A percentile compares a stretch with the other conserved stretches of the same genome.
phyloP scores from a whole-genome alignment of 345 rosid genomes.

The Citrus cavaleriei region DNA sequence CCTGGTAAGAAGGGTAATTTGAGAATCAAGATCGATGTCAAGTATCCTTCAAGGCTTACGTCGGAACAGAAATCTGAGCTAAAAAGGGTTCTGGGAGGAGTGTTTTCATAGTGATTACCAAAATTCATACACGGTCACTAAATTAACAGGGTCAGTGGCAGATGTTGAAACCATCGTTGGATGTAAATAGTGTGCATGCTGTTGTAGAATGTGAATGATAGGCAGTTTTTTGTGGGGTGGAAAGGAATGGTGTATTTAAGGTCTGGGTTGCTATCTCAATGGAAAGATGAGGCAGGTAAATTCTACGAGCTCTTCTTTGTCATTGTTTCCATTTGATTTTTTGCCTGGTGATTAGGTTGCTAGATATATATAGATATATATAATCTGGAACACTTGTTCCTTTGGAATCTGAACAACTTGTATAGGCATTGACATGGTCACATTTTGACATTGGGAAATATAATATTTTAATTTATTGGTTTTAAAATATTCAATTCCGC shows the following conservation, averaged over 20 bases:
- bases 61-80: conserved; percentile 78
- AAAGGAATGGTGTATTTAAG: neutral
- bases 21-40: conserved; percentile 76
- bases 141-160: neutral
- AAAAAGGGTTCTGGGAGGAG: conserved; percentile 70
- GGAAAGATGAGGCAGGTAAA: conserved; percentile 8
- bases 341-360: conserved; percentile 3
- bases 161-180: neutral
- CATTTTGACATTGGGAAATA: neutral
- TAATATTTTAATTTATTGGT: conserved; percentile 4
- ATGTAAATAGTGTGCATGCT: conserved; percentile 29
- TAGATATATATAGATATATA: neutral
- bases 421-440: neutral
- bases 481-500: neutral
- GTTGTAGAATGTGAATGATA: conserved; percentile 21
- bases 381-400: neutral
- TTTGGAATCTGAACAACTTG: neutral
- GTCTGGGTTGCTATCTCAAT: neutral
- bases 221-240: conserved; percentile 11
- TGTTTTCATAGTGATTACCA: conserved; percentile 30
- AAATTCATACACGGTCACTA: conserved; percentile 12
- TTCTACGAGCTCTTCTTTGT: neutral
- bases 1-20: conserved; percentile 80
- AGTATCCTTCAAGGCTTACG: conserved; percentile 74
- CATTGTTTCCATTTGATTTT: conserved; percentile 8